Evolutionary conservation across 768 basidiomycete species (phyloP).

Genomic region (Pleurotus pulmonarius): DNA sequence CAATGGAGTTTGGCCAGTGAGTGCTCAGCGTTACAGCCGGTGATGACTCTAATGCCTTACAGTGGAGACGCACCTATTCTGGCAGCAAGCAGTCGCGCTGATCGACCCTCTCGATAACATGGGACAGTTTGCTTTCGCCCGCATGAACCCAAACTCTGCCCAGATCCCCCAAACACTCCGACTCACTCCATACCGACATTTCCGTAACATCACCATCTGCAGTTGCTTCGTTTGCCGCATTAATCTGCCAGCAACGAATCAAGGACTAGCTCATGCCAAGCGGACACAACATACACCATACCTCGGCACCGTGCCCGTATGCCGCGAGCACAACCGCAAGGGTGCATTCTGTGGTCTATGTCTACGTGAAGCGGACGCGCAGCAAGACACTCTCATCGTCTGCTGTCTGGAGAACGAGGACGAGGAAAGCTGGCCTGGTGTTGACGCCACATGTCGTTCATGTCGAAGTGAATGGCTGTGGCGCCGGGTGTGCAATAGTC

Average conservation of each 20-base stretch:
- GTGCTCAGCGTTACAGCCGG: slow-evolving; percentile 21
- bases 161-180: slow-evolving; percentile 29
- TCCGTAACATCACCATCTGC: slow-evolving; percentile 49
- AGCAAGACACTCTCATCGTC: slow-evolving; percentile 20
- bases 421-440: slow-evolving; percentile 59
- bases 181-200: slow-evolving; percentile 55
- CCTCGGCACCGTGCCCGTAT: slow-evolving; percentile 47
- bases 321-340: slow-evolving; percentile 61
- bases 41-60: slow-evolving; percentile 15
- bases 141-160: slow-evolving; percentile 31
- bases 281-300: slow-evolving; percentile 35
- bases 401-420: slow-evolving; percentile 71
- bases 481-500: slow-evolving; percentile 45
- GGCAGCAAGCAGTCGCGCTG: slow-evolving; percentile 58
- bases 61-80: slow-evolving; percentile 73
- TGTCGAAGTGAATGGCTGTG: slow-evolving; percentile 69
- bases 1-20: slow-evolving; percentile 58
- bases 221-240: slow-evolving; percentile 70
- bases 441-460: slow-evolving; percentile 63
- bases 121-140: slow-evolving; percentile 43
- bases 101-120: slow-evolving; percentile 62
- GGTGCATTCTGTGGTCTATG: slow-evolving; percentile 63
- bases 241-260: slow-evolving; percentile 48
- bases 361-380: slow-evolving; percentile 51
- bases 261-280: slow-evolving; percentile 52